Evolutionary conservation across 139 green algal species (phyloP).

Genomic region (Chlamydomonas urium): DNA sequence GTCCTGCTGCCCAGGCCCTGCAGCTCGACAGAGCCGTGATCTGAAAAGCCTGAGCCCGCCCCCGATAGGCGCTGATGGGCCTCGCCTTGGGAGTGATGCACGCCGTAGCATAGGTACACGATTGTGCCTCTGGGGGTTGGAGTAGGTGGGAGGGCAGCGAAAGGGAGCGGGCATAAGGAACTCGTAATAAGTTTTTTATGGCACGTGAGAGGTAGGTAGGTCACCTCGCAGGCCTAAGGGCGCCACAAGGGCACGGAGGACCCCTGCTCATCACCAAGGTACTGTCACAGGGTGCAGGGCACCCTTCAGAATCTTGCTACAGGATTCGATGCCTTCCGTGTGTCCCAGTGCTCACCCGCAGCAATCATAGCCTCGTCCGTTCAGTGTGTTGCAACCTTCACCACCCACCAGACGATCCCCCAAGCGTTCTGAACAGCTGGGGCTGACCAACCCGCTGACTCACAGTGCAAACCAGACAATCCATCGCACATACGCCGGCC

Average conservation of each 20-base stretch:
- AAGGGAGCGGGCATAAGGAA: background rate
- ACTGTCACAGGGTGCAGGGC: background rate
- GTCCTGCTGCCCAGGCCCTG: no score
- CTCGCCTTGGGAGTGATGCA: constrained; percentile 35
- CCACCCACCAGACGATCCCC: background rate
- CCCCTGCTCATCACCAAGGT: background rate
- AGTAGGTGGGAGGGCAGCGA: background rate
- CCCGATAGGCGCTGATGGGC: no score
- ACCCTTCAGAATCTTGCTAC: background rate
- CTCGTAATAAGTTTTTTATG: background rate
- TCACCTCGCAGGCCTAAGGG: background rate
- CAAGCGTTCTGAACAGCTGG: background rate
- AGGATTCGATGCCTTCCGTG: background rate
- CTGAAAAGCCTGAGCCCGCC: no score
- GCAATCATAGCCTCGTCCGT: no score
- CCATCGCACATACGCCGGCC: constrained; percentile 72
- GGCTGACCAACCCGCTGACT: background rate
- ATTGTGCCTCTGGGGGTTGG: constrained; percentile 1
- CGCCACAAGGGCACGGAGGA: background rate
- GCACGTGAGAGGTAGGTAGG: background rate
- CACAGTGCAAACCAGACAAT: constrained; percentile 57
- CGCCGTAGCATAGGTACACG: constrained; percentile 42
- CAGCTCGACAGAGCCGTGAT: no score
- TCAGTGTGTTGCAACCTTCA: background rate
- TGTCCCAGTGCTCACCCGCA: background rate